Percentiles rank a stretch among this genome's conserved stretches.
phyloP scores from a whole-genome alignment of 106 monocot species.

The Dendrobium chrysotoxum region DNA sequence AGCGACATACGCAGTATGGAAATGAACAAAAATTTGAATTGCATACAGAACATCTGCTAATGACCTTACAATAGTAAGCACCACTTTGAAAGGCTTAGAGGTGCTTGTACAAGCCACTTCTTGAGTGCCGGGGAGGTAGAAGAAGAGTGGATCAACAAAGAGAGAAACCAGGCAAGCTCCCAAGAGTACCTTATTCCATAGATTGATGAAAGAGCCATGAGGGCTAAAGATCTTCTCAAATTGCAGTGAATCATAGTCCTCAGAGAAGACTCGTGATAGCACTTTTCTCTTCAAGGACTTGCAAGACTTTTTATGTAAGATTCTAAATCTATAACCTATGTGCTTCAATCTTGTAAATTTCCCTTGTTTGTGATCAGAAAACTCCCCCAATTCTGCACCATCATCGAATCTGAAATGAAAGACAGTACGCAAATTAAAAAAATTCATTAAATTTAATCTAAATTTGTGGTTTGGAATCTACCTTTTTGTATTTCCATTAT shows the following conservation, averaged over 20 bases:
- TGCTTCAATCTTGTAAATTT: neutral
- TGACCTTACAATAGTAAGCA: conserved; percentile 49
- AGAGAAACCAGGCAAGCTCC: conserved; percentile 52
- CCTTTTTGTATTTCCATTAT: neutral
- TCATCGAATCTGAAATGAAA: conserved; percentile 30
- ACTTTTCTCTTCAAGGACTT: conserved; percentile 35
- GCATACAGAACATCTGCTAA: conserved; percentile 56
- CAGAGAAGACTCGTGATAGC: conserved; percentile 66
- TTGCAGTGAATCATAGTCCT: conserved; percentile 50
- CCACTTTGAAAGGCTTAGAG: conserved; percentile 21
- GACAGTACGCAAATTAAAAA: neutral
- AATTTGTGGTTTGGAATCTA: neutral
- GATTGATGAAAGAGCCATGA: conserved; percentile 37
- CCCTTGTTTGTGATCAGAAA: neutral
- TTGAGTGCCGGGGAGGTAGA: conserved; percentile 52
- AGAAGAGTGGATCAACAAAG: conserved; percentile 76
- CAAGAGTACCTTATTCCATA: conserved; percentile 69
- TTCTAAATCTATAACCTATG: neutral
- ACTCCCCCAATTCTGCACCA: conserved; percentile 13
- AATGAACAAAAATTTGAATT: conserved; percentile 58
- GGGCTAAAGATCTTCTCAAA: conserved; percentile 47
- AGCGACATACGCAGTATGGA: conserved; percentile 69
- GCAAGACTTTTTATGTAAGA: conserved; percentile 16
- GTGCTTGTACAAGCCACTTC: conserved; percentile 37
- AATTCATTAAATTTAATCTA: neutral